These are phyloP conservation scores for Botrytis cinerea DNA, from an alignment of 2,329 filamentous ascomycete species.

Conservation along the genomic window DNA sequence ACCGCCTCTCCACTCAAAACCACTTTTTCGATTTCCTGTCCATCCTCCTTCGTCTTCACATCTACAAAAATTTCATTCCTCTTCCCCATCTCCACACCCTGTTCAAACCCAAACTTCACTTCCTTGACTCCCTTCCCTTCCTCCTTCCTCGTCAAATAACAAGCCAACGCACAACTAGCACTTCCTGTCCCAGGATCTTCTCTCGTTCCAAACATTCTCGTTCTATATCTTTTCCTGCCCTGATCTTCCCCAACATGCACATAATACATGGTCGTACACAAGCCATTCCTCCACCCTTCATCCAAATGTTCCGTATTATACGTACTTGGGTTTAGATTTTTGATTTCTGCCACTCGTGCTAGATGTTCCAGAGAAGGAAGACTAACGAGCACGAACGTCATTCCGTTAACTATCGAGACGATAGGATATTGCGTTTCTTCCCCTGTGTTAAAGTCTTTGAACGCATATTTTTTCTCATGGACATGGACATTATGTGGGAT, in stretches of 20 bases:
- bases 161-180: conserved; percentile 58
- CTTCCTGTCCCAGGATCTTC: conserved; percentile 66
- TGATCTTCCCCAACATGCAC: conserved; percentile 39
- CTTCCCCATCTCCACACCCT: conserved; percentile 67
- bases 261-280: conserved; percentile 34
- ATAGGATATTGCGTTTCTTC: conserved; percentile 45
- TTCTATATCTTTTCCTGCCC: conserved; percentile 47
- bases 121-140: conserved; percentile 42
- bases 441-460: conserved; percentile 30
- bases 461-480: conserved; percentile 49
- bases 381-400: conserved; percentile 69
- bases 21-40: conserved; percentile 29
- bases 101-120: conserved; percentile 54
- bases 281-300: conserved; percentile 31
- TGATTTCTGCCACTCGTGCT: conserved; percentile 35
- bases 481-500: conserved; percentile 69
- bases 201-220: conserved; percentile 55
- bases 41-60: conserved; percentile 27
- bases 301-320: conserved; percentile 34
- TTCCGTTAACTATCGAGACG: conserved; percentile 69
- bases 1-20: conserved; percentile 32
- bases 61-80: conserved; percentile 35
- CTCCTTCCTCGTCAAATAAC: conserved; percentile 54
- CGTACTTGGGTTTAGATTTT: conserved; percentile 40
- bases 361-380: conserved; percentile 59